phyloP scores from a whole-genome alignment of 139 green algal species.

The Tetradesmus lagerheimii region DNA sequence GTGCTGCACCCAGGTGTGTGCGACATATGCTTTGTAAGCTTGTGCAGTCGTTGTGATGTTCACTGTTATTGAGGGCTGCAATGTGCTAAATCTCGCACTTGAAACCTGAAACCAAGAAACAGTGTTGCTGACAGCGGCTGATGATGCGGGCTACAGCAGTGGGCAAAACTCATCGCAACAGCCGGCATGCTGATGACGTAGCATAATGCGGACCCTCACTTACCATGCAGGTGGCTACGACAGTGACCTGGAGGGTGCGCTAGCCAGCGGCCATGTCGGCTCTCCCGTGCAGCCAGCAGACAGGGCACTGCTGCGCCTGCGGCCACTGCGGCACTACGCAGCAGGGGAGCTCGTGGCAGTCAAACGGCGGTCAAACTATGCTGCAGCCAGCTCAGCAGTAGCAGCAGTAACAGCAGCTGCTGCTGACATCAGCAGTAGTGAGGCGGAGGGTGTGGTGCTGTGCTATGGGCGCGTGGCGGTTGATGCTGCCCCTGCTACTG shows the following conservation, averaged over 20 bases:
- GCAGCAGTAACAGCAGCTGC: background rate
- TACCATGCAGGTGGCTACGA: constrained; percentile 50
- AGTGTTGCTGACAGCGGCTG: too few species aligned
- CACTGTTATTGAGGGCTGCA: too few species aligned
- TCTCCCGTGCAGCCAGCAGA: constrained; percentile 62
- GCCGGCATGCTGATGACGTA: too few species aligned
- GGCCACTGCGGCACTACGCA: constrained; percentile 66
- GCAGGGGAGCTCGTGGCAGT: constrained; percentile 40
- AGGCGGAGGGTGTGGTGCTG: background rate
- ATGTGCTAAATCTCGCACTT: too few species aligned
- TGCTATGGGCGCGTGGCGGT: constrained; percentile 67
- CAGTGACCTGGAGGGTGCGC: constrained; percentile 49
- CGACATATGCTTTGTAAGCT: background rate
- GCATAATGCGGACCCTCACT: background rate
- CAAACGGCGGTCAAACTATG: background rate
- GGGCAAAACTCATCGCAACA: too few species aligned
- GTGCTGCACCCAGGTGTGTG: constrained; percentile 56
- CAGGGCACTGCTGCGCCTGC: constrained; percentile 59
- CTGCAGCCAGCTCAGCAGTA: background rate
- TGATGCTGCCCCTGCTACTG: constrained; percentile 50
- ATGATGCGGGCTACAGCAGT: too few species aligned
- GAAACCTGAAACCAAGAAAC: too few species aligned
- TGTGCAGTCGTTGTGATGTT: background rate
- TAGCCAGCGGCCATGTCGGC: constrained; percentile 56
- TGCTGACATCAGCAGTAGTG: background rate